A percentile compares a stretch with the other conserved stretches of the same genome.
Evolutionary conservation across 306 rosid species (phyloP).

Genomic region (Herpetospermum pedunculosum): DNA sequence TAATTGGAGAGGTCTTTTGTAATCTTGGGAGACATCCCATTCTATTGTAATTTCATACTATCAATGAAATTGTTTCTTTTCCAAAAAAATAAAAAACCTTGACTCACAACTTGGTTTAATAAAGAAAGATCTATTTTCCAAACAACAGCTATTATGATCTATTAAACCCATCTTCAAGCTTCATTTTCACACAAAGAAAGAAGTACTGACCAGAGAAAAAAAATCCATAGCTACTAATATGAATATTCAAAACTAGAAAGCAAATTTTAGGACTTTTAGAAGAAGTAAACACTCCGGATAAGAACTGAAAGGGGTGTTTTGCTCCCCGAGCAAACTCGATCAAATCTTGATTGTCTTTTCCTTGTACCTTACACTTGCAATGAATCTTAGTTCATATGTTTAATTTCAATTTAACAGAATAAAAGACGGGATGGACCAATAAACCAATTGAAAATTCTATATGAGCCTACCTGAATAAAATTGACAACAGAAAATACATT

Average conservation of each 20-base stretch:
- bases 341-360: not conserved
- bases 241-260: not conserved
- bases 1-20: too few species aligned
- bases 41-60: too few species aligned
- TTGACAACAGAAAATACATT: conserved; percentile 44
- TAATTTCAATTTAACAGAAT: not conserved
- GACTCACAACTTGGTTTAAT: not conserved
- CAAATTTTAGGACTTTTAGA: not conserved
- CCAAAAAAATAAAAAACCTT: not conserved
- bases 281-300: too few species aligned
- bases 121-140: not conserved
- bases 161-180: too few species aligned
- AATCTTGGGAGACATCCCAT: too few species aligned
- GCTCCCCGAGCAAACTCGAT: too few species aligned
- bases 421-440: not conserved
- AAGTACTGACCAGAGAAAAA: too few species aligned
- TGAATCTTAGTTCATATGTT: not conserved
- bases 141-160: not conserved
- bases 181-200: too few species aligned
- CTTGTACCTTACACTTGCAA: not conserved
- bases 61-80: too few species aligned
- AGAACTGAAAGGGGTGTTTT: too few species aligned
- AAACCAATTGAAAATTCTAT: not conserved
- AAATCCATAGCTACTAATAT: not conserved
- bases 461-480: conserved; percentile 47